Evolutionary conservation across 2,329 filamentous ascomycete species (phyloP), one percentile per base, ranked within the genome.

Genomic region (Alternaria arbusti): DNA sequence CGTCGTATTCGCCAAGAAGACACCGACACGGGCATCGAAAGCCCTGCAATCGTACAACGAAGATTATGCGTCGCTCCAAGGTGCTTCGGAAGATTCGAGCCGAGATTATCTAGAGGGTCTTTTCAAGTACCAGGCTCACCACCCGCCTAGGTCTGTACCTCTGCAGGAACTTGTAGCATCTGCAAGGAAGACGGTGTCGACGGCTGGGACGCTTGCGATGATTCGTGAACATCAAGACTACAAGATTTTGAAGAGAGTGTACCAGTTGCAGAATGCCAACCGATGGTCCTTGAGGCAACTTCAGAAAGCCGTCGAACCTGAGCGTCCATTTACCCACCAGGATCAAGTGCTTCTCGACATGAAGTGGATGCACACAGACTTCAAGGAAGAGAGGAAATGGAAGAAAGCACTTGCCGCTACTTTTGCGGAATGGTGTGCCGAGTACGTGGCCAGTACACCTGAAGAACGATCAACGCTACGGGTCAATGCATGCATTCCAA

Each of bases 361-460:
- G 87, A 97, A 94, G 79, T 98, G 95, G 95, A 96, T 99, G 93
- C 89, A 94, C 54, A 97, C 94, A 2, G 96, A 99, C 80, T 98
- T 97, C 74, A 88, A 91, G 55, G 93, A 97, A 80, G 96, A 98
- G 79, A 86, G 93, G 44, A 97, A 97, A 78, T 97, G 94, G 94
- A 98, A 97, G 81, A 89, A 89, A 75, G 88, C 91, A 3, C 87
- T 91, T 36, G 94, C 94, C 6, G 90, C 90, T 62, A 93, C 90
- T 61, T 84, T 97, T 63, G 96, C 94, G 1, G 85, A 90, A 72
- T 92, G 91, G 72, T 98, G 95, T 79, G 92, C 91, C 0, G 90
- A 95, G 70, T 99, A 93, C 88, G 86, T 93, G 40, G 85, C 86
- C 22, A 87, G 90, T 40, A 85, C 84, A 36, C 80, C 84, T 5